Conservation (phyloP, 768 basidiomycete genomes). For the Paxillus rubicundulus region DNA sequence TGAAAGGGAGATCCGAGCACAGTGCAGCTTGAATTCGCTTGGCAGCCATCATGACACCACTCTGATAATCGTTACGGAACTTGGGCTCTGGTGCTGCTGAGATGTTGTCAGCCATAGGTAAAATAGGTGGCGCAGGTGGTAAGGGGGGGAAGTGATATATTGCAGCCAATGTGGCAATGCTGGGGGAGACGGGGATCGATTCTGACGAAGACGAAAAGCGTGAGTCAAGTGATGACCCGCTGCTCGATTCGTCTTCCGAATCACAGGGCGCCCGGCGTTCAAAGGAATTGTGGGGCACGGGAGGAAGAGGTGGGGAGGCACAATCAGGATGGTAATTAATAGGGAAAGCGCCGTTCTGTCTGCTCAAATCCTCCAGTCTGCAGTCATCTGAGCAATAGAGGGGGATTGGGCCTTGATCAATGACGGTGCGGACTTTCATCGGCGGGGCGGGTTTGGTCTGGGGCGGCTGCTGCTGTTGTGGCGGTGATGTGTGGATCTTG, state of each 20-base stretch:
- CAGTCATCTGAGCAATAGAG: constrained; percentile 85
- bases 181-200: constrained; percentile 19
- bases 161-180: constrained; percentile 39
- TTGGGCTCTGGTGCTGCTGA: constrained; percentile 25
- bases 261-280: constrained; percentile 24
- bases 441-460: constrained; percentile 31
- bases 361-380: constrained; percentile 54
- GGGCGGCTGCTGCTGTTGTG: constrained; percentile 19
- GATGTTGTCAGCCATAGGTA: constrained; percentile 18
- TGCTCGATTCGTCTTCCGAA: constrained; percentile 42
- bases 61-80: constrained; percentile 44
- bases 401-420: constrained; percentile 77
- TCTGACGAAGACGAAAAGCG: constrained; percentile 27
- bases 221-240: constrained; percentile 39
- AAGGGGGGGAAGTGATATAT: constrained; percentile 49
- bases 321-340: constrained; percentile 49
- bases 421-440: constrained; percentile 59
- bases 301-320: constrained; percentile 39
- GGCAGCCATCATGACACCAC: constrained; percentile 70
- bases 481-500: constrained; percentile 14
- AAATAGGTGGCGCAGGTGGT: constrained; percentile 50
- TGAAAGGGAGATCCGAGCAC: constrained; percentile 39
- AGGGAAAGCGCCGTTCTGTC: constrained; percentile 38
- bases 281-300: constrained; percentile 41
- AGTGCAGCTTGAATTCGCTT: constrained; percentile 50